Conservation (phyloP, 495 filamentous ascomycete genomes). For the Penicillium fimorum region DNA sequence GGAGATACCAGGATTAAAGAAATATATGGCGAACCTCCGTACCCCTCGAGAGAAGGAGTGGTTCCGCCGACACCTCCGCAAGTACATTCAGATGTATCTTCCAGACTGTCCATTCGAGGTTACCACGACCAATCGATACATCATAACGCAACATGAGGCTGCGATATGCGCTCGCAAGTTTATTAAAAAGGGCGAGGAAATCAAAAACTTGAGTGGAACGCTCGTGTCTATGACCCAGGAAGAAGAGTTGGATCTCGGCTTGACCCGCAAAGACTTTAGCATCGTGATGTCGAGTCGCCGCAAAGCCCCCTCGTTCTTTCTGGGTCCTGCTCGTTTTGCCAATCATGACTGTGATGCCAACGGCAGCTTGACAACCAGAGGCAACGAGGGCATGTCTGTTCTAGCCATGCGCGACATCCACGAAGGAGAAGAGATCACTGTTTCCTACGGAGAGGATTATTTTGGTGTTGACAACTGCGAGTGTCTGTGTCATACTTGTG, state of each 20-base stretch:
- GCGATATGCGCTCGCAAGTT: conserved; percentile 76
- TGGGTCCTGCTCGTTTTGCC: conserved; percentile 92
- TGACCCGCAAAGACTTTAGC: conserved; percentile 86
- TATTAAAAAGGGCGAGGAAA: conserved; percentile 75
- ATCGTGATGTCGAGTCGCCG: conserved; percentile 91
- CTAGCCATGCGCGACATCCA: conserved; percentile 76
- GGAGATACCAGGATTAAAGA: conserved; percentile 68
- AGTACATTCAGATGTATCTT: conserved; percentile 90
- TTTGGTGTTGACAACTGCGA: conserved; percentile 95
- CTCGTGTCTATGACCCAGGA: conserved; percentile 85
- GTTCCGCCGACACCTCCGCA: conserved; percentile 81
- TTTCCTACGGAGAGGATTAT: conserved; percentile 92
- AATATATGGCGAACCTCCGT: conserved; percentile 61
- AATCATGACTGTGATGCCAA: conserved; percentile 98
- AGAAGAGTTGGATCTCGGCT: conserved; percentile 77
- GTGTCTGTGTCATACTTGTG: conserved; percentile 88
- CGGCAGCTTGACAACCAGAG: conserved; percentile 75
- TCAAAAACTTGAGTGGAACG: conserved; percentile 88
- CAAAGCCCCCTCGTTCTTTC: conserved; percentile 82
- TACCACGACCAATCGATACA: conserved; percentile 91
- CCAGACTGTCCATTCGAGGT: conserved; percentile 94
- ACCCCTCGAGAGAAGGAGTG: conserved; percentile 81
- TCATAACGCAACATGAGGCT: conserved; percentile 84
- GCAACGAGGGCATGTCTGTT: conserved; percentile 84
- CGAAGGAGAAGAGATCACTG: conserved; percentile 90